Conservation (phyloP, 345 rosid genomes). For the Durio zibethinus region DNA sequence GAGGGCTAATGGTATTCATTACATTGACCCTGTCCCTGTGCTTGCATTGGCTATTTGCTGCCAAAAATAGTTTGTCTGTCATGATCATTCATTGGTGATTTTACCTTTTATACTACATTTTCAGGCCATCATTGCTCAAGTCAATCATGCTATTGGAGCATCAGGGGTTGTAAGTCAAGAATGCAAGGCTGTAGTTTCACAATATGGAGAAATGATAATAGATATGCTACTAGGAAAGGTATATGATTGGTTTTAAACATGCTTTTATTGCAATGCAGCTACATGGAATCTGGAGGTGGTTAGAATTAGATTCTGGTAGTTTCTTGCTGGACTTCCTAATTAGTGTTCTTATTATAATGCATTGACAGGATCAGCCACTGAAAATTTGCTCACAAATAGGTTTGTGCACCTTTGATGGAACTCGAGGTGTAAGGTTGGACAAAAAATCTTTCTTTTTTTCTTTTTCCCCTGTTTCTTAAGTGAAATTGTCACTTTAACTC, state of each 20-base stretch:
- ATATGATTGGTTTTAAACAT: not conserved
- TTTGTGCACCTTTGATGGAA: constrained; percentile 42
- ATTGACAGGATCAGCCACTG: constrained; percentile 46
- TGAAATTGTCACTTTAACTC: not conserved
- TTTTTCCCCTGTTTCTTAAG: not conserved
- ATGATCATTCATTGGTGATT: not conserved
- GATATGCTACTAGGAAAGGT: constrained; percentile 36
- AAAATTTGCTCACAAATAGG: constrained; percentile 64
- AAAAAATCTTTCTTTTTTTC: not conserved
- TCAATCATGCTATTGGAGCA: constrained; percentile 74
- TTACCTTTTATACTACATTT: not conserved
- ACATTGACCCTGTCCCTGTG: not conserved
- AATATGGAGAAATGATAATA: constrained; percentile 58
- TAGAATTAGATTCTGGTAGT: not conserved
- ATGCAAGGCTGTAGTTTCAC: constrained; percentile 55
- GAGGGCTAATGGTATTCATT: not conserved
- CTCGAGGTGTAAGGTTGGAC: constrained; percentile 48
- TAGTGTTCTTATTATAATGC: not conserved
- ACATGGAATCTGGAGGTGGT: not conserved
- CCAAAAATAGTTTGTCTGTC: not conserved
- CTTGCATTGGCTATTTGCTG: not conserved
- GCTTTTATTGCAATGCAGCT: not conserved
- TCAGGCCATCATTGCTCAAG: constrained; percentile 55
- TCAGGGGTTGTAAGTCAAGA: constrained; percentile 63
- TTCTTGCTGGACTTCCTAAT: not conserved